Percentiles rank a stretch among this genome's conserved stretches.
Evolutionary conservation across 2,329 filamentous ascomycete genomes (phyloP).

Genomic region (Xylariaceae sp.): DNA sequence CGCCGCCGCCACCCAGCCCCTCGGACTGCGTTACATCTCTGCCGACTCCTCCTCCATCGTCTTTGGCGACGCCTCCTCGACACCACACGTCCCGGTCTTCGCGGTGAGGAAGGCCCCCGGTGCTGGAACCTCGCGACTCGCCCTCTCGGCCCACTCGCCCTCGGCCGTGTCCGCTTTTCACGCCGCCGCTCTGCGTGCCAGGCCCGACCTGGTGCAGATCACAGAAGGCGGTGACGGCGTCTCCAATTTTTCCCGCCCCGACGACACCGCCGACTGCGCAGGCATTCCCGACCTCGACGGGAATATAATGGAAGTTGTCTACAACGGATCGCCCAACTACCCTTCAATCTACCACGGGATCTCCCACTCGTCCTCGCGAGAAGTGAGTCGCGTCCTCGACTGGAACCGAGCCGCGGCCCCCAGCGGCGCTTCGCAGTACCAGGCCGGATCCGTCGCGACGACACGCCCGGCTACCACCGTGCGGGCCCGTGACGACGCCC

Average conservation of each 20-base stretch:
- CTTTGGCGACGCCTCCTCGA: conserved; percentile 30
- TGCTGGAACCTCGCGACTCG: conserved; percentile 40
- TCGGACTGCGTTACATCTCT: conserved; percentile 64
- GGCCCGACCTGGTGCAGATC: conserved; percentile 41
- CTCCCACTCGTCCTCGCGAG: conserved; percentile 29
- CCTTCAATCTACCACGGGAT: conserved; percentile 26
- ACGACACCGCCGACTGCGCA: conserved; percentile 32
- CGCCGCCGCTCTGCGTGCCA: conserved; percentile 57
- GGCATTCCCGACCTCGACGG: conserved; percentile 73
- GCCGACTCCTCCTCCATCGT: conserved; percentile 31
- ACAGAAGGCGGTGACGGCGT: conserved; percentile 33
- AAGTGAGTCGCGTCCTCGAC: conserved; percentile 37
- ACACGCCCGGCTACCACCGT: conserved; percentile 14
- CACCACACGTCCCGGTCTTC: conserved; percentile 31
- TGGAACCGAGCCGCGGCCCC: conserved; percentile 41
- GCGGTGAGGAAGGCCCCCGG: conserved; percentile 32
- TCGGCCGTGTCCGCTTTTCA: conserved; percentile 66
- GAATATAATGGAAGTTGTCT: conserved; percentile 75
- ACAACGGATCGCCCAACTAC: conserved; percentile 34
- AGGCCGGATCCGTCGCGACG: conserved; percentile 13
- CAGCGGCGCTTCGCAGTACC: conserved; percentile 18
- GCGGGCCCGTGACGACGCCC: conserved; percentile 14
- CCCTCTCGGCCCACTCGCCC: conserved; percentile 60
- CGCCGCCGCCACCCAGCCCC: conserved; percentile 66
- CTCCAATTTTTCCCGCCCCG: conserved; percentile 16